Percentiles rank a stretch among this genome's conserved stretches.
These are phyloP conservation scores for Apiospora kogelbergensis DNA, from an alignment of 2,329 filamentous ascomycete species.

Conservation along the genomic window DNA sequence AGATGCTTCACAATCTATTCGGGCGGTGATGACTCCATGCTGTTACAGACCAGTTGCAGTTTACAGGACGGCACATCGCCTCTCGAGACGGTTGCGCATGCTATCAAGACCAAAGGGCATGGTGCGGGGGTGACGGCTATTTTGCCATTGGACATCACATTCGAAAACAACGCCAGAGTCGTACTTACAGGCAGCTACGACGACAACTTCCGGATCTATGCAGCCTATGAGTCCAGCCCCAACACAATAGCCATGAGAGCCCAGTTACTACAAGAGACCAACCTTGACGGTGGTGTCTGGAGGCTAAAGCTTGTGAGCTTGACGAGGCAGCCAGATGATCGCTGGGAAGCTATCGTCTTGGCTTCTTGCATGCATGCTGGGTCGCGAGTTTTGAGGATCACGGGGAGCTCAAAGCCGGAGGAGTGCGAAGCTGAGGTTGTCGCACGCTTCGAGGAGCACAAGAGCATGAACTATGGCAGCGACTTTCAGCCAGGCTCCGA, in stretches of 20 bases:
- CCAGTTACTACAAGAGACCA: slow-evolving; percentile 59
- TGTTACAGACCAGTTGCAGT: slow-evolving; percentile 47
- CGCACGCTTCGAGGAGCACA: slow-evolving; percentile 76
- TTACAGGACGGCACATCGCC: slow-evolving; percentile 10
- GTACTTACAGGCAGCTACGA: slow-evolving; percentile 91
- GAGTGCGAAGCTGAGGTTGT: slow-evolving; percentile 64
- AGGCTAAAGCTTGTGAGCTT: slow-evolving; percentile 64
- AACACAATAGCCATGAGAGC: slow-evolving; percentile 42
- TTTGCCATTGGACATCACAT: slow-evolving; percentile 58
- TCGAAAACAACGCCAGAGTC: slow-evolving; percentile 48
- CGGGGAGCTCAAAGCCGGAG: slow-evolving; percentile 26
- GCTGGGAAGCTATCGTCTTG: slow-evolving; percentile 52
- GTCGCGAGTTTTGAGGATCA: slow-evolving; percentile 59
- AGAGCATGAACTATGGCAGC: slow-evolving; percentile 94
- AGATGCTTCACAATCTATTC: slow-evolving; percentile 53
- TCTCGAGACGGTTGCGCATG: slow-evolving; percentile 21
- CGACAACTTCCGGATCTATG: slow-evolving; percentile 72
- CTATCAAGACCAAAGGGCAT: slow-evolving; percentile 54
- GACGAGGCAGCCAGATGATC: slow-evolving; percentile 26
- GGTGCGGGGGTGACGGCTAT: slow-evolving; percentile 87
- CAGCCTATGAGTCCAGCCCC: slow-evolving; percentile 42
- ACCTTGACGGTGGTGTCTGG: slow-evolving; percentile 85
- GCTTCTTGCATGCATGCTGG: slow-evolving; percentile 96
- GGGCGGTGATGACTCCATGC: slow-evolving; percentile 73
- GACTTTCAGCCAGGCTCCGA: slow-evolving; percentile 56